Percentiles rank a stretch among this genome's conserved stretches.
phyloP scores from a whole-genome alignment of 495 filamentous ascomycete genomes.

The Hypoxylon lienhwacheense region DNA sequence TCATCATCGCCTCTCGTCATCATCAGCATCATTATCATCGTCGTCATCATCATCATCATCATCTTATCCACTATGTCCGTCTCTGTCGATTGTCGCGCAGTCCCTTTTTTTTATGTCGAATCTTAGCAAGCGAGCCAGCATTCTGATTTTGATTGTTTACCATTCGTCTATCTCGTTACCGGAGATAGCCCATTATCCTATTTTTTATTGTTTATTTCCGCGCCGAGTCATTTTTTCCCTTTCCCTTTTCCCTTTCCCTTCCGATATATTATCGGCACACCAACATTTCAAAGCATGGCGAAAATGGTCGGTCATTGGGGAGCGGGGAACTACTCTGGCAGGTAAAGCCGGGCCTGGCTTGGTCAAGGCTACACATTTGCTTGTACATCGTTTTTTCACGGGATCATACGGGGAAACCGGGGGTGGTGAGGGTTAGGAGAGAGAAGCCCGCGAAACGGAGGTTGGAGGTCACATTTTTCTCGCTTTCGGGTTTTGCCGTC shows the following conservation, averaged over 20 bases:
- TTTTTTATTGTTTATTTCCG: constrained; percentile 1
- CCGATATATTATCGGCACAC: constrained; percentile 25
- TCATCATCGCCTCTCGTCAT: constrained; percentile 13
- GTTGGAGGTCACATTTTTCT: constrained; percentile 22
- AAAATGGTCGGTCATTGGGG: constrained; percentile 36
- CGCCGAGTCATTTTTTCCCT: constrained; percentile 32
- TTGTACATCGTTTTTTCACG: constrained; percentile 39
- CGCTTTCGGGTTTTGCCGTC: constrained; percentile 24
- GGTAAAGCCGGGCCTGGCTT: constrained; percentile 25
- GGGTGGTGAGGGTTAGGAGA: constrained; percentile 16
- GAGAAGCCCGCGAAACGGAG: constrained; percentile 16
- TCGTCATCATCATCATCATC: constrained; percentile 17
- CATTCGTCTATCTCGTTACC: constrained; percentile 28
- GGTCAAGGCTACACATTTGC: constrained; percentile 33
- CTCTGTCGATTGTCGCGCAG: constrained; percentile 12
- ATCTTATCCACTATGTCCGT: constrained; percentile 35
- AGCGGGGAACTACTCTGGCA: constrained; percentile 27
- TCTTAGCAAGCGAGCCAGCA: constrained; percentile 48
- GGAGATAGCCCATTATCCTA: not conserved
- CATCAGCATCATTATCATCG: constrained; percentile 7
- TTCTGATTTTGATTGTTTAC: constrained; percentile 42
- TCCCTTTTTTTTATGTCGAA: constrained; percentile 38
- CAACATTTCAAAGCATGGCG: constrained; percentile 38
- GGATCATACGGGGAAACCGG: constrained; percentile 34
- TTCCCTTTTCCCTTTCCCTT: constrained; percentile 6